Conservation (phyloP, 345 rosid species). For the Camelina laxa region DNA sequence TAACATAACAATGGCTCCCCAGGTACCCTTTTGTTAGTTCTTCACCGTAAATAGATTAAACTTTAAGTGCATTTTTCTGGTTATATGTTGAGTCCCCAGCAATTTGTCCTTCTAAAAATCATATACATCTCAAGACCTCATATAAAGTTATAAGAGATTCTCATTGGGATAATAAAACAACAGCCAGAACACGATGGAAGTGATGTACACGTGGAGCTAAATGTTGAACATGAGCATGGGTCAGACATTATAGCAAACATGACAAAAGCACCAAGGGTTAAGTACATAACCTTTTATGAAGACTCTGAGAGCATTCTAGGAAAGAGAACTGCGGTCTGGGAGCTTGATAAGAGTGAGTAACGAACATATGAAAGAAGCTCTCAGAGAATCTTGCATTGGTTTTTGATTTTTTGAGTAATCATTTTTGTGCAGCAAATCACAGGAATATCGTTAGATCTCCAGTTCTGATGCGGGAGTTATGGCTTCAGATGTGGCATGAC, state of each 20-base stretch:
- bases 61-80: constrained; percentile 6
- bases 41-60: neutral
- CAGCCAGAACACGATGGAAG: constrained; percentile 98
- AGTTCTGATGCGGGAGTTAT: constrained; percentile 92
- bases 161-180: constrained; percentile 32
- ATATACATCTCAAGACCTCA: constrained; percentile 4
- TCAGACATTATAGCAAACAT: constrained; percentile 82
- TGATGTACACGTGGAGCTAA: constrained; percentile 75
- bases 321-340: constrained; percentile 98
- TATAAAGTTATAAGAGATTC: constrained; percentile 1
- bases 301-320: constrained; percentile 89
- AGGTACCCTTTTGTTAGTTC: constrained; percentile 53
- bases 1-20: constrained; percentile 93
- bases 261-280: constrained; percentile 80
- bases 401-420: neutral
- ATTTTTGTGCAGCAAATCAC: constrained; percentile 78
- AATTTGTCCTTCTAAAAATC: neutral
- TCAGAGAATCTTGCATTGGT: neutral
- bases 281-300: constrained; percentile 90
- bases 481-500: constrained; percentile 99
- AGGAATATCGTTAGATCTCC: constrained; percentile 94
- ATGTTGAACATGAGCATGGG: constrained; percentile 77
- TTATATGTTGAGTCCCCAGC: constrained; percentile 16
- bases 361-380: constrained; percentile 18
- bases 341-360: constrained; percentile 88